Base-by-base conservation (phyloP, 805 yeast species). In the Cyberlindnera xishuangbannaensis region DNA sequence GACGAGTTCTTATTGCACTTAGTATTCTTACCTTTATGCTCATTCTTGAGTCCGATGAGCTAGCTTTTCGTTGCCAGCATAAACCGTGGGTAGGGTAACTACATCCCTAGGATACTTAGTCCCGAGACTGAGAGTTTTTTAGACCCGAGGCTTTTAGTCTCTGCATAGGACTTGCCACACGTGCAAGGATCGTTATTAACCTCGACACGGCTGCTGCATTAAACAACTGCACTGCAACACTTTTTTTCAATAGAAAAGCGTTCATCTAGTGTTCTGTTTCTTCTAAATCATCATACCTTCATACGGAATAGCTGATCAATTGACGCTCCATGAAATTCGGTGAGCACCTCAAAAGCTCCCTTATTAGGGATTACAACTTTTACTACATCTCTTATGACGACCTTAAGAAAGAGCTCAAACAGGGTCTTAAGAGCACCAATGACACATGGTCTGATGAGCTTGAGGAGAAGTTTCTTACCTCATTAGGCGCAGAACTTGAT, bases 321-420 rank as follows among this genome's bases (percentile, higher is more conserved):
- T n/a, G n/a, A n/a, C n/a, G n/a, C n/a, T n/a, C n/a, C n/a, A 92
- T 92, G 97, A 90, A 88, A 71, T 92, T 92, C 53, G 98, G 98
- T 20, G 95, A 88, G 59, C 95, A 86, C 52, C 71, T 90, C 49
- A 78, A 85, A 56, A 79, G 83, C 47, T 83, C 95, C 34, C 77
- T 90, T 43, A 88, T 88, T 59, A 82, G 84, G 59, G 92, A 86
- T 59, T 88, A 88, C 62, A 75, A 81, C 46, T 86, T 82, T 65
- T 92, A 92, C 62, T 92, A 92, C 58, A 79, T 90, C 48, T 73
- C 86, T 33, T 90, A 90, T 54, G 97, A 90, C 62, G 95, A 85
- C 55, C 70, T 90, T 56, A 90, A 90, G 62, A 76, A 80, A 46
- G 81, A 77, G 44, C 64, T 92, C 53, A 82, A 85, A 51, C 75